Evolutionary conservation across 305 asterid species (phyloP), one percentile per base, ranked within the genome.

Genomic region (Lippia alba): DNA sequence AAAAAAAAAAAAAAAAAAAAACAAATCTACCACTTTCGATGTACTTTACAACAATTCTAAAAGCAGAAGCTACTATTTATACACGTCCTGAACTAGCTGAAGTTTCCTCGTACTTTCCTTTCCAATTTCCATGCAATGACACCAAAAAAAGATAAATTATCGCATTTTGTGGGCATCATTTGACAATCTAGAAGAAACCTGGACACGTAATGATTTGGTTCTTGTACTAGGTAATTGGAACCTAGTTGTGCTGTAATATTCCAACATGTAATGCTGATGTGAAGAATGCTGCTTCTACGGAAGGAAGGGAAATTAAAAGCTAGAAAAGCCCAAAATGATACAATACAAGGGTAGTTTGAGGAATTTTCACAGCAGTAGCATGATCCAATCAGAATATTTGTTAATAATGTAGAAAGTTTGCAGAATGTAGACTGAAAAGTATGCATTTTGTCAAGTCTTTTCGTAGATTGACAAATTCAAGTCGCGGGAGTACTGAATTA

Each of bases 91-190:
- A 16, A 16, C 12, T 51, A 0, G 12, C 5, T 30, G 61, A 56
- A 56, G 18, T 24, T 56, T 56, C 61, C 41, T 56, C 5, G 61
- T 30, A 12, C n/a, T 40, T 58, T 58, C 14, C 63, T 58, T 44
- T 11, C 10, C 60, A 19, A 9, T 19, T 55, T 20, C 60, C 20
- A 19, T 16, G 11, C 3, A 24, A 9, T 7, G 30, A 56, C 16
- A 56, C 61, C 40, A 19, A 11, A 8, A 44, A 11, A 44, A 11
- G 12, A 24, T 24, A 24, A 24, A 24, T 2, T 56, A 1, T 12
- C 4, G 0, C 14, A 1, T 12, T 57, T 12, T 12, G 45, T 58
- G n/a, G 63, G 63, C 32, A 33, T n/a, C 39, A 8, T 33, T 58
- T 10, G 2, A 17, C 7, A 4, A 33, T 33, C 63, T 58, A 58